Conservation (phyloP, 164 flowering plant genomes). For the Warburgia ugandensis region DNA sequence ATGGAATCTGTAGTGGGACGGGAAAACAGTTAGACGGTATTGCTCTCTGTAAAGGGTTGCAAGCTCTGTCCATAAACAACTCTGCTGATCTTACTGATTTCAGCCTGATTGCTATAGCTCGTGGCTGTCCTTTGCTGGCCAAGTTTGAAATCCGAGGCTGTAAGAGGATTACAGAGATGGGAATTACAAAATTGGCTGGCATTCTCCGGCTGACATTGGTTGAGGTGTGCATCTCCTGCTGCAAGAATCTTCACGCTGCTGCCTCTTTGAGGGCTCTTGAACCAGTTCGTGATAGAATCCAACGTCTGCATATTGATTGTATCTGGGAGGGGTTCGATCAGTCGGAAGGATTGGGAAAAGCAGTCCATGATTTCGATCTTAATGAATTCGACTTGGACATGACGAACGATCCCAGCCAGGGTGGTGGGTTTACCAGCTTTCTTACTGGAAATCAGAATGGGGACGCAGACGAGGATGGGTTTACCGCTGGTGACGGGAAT, state of each 20-base stretch:
- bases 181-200: constrained; percentile 48
- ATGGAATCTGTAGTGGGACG: constrained; percentile 52
- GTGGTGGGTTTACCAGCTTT: not conserved
- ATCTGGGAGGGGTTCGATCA: constrained; percentile 40
- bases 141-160: constrained; percentile 76
- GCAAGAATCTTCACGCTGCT: constrained; percentile 55
- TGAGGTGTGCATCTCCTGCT: constrained; percentile 63
- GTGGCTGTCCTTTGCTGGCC: constrained; percentile 58
- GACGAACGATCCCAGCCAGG: no score
- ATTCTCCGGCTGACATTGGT: constrained; percentile 47
- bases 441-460: no score
- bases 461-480: no score
- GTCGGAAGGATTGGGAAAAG: not conserved
- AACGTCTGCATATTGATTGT: constrained; percentile 73
- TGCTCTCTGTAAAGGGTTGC: constrained; percentile 56
- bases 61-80: constrained; percentile 51
- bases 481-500: not conserved
- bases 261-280: constrained; percentile 54
- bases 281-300: constrained; percentile 50
- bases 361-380: constrained; percentile 29
- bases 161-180: constrained; percentile 50
- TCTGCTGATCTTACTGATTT: constrained; percentile 63
- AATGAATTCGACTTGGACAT: constrained; percentile 16
- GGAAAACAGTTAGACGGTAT: constrained; percentile 65
- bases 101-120: constrained; percentile 55